Base-by-base conservation (phyloP, 139 green algal species). In the Haematococcus sp. region DNA sequence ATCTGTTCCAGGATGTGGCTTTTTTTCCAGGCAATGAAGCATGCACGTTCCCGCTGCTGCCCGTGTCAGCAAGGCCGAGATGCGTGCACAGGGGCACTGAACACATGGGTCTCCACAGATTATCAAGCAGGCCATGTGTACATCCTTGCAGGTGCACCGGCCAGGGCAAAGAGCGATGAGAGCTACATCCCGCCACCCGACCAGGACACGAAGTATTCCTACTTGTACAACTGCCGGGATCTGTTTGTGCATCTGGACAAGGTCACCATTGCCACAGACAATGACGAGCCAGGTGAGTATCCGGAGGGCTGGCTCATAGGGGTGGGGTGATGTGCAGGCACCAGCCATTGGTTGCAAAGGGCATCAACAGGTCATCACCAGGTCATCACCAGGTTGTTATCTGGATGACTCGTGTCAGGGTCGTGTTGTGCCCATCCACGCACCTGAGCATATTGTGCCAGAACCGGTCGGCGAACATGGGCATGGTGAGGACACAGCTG, bases 231-330 rank as follows among this genome's bases (percentile, higher is more conserved):
- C n/a, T 55, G 34, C 64, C 35, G 35, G 23, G 16, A 34, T 31
- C n/a, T 34, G 2, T 51, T 70, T 2, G 16, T 51, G 32, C 28
- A 3, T 15, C 11, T 68, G 5, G 4, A 51, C 11, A 51, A 54
- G 31, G 16, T 68, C 34, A 68, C 33, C 30, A n/a, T 54, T 16
- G 61, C 61, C 15, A 54, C 33, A 52, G 61, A 49, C 61, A 68
- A 54, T 23, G 61, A 49, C 61, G 34, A 68, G 7, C 61, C 32
- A 54, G 32, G 33, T 54, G 16, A 4, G 32, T 68, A 31, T 3
- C 5, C 13, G 61, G 25, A 51, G 4, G 23, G 19, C 15, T 55
- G 46, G 15, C n/a, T n/a, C n/a, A n/a, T n/a, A n/a, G n/a, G 46
- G 15, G 46, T 55, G 55, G 7, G 19, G 19, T 25, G 19, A 28